Base-by-base conservation (phyloP, 2,329 filamentous ascomycete genomes). In the Xenoacremonium recifei region DNA sequence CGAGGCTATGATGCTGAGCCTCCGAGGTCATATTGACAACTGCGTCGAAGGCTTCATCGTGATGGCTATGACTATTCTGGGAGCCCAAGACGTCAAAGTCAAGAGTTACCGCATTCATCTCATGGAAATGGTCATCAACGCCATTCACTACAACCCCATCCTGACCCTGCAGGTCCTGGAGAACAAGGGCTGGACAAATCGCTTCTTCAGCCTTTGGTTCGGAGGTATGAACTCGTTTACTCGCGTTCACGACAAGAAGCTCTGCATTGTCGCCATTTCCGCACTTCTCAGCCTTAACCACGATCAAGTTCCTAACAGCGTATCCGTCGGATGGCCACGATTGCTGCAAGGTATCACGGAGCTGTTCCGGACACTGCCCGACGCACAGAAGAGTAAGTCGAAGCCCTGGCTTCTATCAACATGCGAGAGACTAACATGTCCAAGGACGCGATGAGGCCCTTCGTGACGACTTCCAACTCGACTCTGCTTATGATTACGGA, bases 91-190 rank as follows among this genome's bases (percentile, higher is more conserved):
- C 51, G 75, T 88, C 38, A 91, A 90, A 68, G 84, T 95, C 55
- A 96, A 95, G 75, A 91, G 89, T 3, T 95, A 96, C 67, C 86
- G 89, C 58, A 91, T 97, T 40, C 92, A 99, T 65, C 72, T 99
- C 33, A 95, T 99, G 87, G 93, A 99, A 71, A 95, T 99, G 84
- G 84, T 99, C 44, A 96, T 99, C 74, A 97, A 97, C 68, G 84
- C 88, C 41, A 90, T 97, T 58, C 95, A 97, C 76, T 99, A 99
- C 76, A 96, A 96, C 71, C 91, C 93, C 2, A 70, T 85, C 33
- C 76, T 96, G 45, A 80, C 90, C 18, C 78, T 99, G 17, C 85
- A 90, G 48, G 82, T 96, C 27, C 78, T 99, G n/a, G 93, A 99
- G 70, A 71, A 77, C 39, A 92, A 95, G 59, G 85, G 82, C 47